Percentiles rank a stretch among this genome's conserved stretches.
These are phyloP conservation scores for Sarocladium oryzae DNA, from an alignment of 2,329 filamentous ascomycete species.

Conservation along the genomic window DNA sequence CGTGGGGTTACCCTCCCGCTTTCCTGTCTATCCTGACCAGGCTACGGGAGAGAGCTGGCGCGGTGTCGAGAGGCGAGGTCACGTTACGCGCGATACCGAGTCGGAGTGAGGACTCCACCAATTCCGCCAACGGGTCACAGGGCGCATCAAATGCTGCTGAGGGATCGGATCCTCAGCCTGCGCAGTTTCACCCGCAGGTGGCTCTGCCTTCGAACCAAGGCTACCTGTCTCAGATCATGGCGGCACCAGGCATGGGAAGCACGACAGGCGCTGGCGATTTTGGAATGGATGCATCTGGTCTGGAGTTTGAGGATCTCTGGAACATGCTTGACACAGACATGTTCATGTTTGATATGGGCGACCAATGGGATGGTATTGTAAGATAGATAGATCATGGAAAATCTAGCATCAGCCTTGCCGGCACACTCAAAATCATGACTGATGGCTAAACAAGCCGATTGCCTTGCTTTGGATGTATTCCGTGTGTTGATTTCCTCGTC, in stretches of 20 bases:
- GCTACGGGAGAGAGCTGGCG: conserved; percentile 1
- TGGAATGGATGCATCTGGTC: not conserved
- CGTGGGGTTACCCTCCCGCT: not conserved
- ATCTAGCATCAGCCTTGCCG: not conserved
- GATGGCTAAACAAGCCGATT: no score
- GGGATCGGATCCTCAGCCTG: no score
- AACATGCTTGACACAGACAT: conserved; percentile 6
- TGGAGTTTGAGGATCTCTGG: conserved; percentile 4
- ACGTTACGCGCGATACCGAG: not conserved
- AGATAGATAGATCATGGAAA: not conserved
- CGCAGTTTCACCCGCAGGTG: not conserved
- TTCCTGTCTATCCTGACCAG: not conserved
- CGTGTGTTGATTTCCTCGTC: no score
- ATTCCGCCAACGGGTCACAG: not conserved
- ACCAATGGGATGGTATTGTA: not conserved
- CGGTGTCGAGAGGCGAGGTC: not conserved
- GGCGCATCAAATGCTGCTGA: not conserved
- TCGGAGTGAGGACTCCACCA: not conserved
- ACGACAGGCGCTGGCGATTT: not conserved
- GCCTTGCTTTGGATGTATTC: no score
- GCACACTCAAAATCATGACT: no score
- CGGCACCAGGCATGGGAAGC: not conserved
- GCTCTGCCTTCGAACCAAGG: not conserved
- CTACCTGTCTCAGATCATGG: not conserved
- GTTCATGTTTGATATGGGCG: not conserved